Percentiles rank a stretch among this genome's conserved stretches.
These are phyloP conservation scores for Closterium sp. DNA, from an alignment of 139 green algal species.

Conservation along the genomic window DNA sequence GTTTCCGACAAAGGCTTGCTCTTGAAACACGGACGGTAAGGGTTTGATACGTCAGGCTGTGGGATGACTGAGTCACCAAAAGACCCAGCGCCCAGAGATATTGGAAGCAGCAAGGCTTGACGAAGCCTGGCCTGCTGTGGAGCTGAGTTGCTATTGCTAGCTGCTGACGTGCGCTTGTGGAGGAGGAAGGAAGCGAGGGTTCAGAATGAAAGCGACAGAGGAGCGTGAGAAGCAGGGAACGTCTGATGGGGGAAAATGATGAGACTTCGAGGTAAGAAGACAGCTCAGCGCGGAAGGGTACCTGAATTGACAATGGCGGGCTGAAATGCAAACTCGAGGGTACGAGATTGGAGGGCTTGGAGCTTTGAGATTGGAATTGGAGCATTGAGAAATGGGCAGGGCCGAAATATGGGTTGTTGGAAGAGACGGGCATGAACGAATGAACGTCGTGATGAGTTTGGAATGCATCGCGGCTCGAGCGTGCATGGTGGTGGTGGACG, in stretches of 20 bases:
- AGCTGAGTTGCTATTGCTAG: not conserved
- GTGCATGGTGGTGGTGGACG: not conserved
- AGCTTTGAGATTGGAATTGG: not conserved
- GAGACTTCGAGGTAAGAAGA: not conserved
- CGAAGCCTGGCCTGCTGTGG: not conserved
- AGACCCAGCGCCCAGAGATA: not conserved
- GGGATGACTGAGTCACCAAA: not conserved
- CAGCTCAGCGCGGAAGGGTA: not conserved
- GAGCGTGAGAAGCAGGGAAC: not conserved
- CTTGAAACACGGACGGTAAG: not conserved
- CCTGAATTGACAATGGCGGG: not conserved
- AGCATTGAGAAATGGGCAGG: not conserved
- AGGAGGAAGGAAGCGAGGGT: not conserved
- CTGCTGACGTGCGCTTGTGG: not conserved
- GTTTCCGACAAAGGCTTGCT: not conserved
- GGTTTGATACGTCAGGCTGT: not conserved
- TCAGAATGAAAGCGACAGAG: not conserved
- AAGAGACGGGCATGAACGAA: not conserved
- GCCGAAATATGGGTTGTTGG: not conserved
- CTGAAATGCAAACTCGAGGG: not conserved
- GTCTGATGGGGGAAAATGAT: not conserved
- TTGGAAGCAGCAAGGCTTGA: not conserved
- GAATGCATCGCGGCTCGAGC: not conserved
- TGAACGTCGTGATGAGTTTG: not conserved
- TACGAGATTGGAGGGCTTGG: not conserved